Evolutionary conservation across 805 yeast species (phyloP).

Genomic region (Metschnikowia drakensbergensis): DNA sequence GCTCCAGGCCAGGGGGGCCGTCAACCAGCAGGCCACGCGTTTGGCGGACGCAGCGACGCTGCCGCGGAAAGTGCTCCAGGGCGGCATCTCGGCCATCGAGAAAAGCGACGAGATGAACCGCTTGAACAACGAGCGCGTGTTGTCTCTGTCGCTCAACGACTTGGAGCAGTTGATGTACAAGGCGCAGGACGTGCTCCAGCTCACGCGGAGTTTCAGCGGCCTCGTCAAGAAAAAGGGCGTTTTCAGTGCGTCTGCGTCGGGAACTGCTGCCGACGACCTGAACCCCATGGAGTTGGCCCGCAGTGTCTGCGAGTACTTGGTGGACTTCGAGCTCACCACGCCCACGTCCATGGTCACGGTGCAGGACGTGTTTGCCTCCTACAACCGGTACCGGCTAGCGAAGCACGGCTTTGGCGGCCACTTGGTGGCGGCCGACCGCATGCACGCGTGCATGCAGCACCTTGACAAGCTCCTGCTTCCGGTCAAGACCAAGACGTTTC

Average conservation of each 20-base stretch:
- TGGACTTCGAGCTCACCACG: slow-evolving; percentile 26
- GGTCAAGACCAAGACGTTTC: slow-evolving; percentile 36
- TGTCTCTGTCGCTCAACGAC: slow-evolving; percentile 71
- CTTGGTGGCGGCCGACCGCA: slow-evolving; percentile 65
- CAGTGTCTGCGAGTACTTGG: slow-evolving; percentile 70
- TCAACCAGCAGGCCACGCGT: slow-evolving; percentile 20
- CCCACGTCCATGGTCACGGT: slow-evolving; percentile 37
- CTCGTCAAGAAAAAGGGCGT: slow-evolving; percentile 9
- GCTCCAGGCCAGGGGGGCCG: slow-evolving; percentile 28
- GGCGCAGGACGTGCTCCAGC: slow-evolving; percentile 64
- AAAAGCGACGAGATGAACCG: slow-evolving; percentile 51
- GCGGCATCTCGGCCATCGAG: slow-evolving; percentile 74
- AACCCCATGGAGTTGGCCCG: slow-evolving; percentile 62
- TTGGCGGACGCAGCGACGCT: slow-evolving; percentile 22
- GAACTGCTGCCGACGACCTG: slow-evolving; percentile 35
- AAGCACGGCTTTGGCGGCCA: slow-evolving; percentile 52
- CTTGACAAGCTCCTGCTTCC: slow-evolving; percentile 61
- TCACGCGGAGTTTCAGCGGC: slow-evolving; percentile 25
- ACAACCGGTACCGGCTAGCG: slow-evolving; percentile 33
- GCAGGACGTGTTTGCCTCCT: slow-evolving; percentile 41
- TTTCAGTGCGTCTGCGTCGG: slow-evolving; percentile 4
- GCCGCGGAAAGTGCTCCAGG: slow-evolving; percentile 16
- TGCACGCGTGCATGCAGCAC: slow-evolving; percentile 55
- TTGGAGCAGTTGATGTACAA: slow-evolving; percentile 71
- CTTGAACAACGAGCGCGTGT: slow-evolving; percentile 53